Conservation (phyloP, 805 yeast species). For the Teunomyces atbi region DNA sequence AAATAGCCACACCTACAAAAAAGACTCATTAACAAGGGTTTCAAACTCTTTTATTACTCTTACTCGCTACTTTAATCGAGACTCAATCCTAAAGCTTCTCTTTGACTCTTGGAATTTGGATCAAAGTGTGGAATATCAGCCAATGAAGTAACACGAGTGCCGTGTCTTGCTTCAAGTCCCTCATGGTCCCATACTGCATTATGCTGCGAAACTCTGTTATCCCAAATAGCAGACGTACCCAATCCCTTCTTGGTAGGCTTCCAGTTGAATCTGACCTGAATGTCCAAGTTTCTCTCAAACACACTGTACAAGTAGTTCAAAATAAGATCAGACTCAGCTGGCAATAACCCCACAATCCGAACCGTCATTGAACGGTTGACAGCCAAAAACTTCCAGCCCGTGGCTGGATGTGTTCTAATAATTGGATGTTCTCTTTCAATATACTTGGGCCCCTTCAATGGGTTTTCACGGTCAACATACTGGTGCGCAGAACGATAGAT, state of each 20-base stretch:
- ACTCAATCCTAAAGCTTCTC: slow-evolving; percentile 47
- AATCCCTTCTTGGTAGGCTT: slow-evolving; percentile 14
- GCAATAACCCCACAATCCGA: slow-evolving; percentile 30
- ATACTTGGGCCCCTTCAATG: slow-evolving; percentile 28
- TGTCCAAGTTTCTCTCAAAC: slow-evolving; percentile 17
- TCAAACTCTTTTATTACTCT: too few species aligned
- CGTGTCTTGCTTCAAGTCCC: slow-evolving; percentile 46
- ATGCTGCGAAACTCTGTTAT: slow-evolving; percentile 56
- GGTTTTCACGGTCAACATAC: slow-evolving; percentile 36
- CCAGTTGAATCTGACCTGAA: slow-evolving; percentile 19
- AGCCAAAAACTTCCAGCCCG: slow-evolving; percentile 33
- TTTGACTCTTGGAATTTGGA: slow-evolving; percentile 48
- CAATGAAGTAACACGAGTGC: slow-evolving; percentile 48
- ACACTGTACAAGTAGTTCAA: slow-evolving; percentile 15
- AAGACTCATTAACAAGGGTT: too few species aligned
- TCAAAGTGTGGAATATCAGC: slow-evolving; percentile 56
- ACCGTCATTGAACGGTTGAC: slow-evolving; percentile 30
- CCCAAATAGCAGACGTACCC: slow-evolving; percentile 52
- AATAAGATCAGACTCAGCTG: slow-evolving; percentile 19
- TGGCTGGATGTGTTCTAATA: slow-evolving; percentile 32
- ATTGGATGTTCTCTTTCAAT: slow-evolving; percentile 31
- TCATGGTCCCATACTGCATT: slow-evolving; percentile 52
- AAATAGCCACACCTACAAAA: too few species aligned
- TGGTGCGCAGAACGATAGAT: slow-evolving; percentile 40
- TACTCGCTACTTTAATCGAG: slow-evolving; percentile 14